These are phyloP conservation scores for Lasiosphaeris hirsuta DNA, from an alignment of 495 filamentous ascomycete genomes.

Conservation along the genomic window DNA sequence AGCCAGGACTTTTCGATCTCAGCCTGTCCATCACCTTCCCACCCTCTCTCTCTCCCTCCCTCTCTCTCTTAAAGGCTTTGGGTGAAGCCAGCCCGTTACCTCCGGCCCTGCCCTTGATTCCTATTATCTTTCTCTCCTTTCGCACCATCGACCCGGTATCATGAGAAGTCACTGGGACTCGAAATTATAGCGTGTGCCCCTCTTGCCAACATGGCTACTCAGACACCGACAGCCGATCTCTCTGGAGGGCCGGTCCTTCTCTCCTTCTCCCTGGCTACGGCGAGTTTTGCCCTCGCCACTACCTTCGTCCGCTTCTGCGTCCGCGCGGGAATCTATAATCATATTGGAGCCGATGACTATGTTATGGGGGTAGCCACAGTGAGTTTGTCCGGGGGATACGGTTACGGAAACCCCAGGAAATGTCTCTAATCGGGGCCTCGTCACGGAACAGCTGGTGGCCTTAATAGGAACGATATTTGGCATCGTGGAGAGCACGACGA, in stretches of 20 bases:
- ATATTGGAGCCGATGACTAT: conserved; percentile 33
- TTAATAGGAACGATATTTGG: conserved; percentile 34
- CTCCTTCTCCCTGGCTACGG: conserved; percentile 35
- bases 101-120: conserved; percentile 5
- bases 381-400: conserved; percentile 4
- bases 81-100: neutral
- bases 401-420: neutral
- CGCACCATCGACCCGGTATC: conserved; percentile 6
- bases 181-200: conserved; percentile 6
- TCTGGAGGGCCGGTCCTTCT: conserved; percentile 38
- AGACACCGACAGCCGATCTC: conserved; percentile 19
- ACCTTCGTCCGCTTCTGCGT: conserved; percentile 35
- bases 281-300: conserved; percentile 29
- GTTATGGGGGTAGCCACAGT: conserved; percentile 29
- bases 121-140: conserved; percentile 8
- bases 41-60: neutral
- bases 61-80: conserved; percentile 9
- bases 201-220: conserved; percentile 22
- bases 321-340: conserved; percentile 23
- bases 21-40: neutral
- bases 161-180: conserved; percentile 13
- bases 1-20: conserved; percentile 2
- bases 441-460: conserved; percentile 27
- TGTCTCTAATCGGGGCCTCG: conserved; percentile 5
- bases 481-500: conserved; percentile 29